Percentiles rank a stretch among this genome's conserved stretches.
Conservation (phyloP, 2,329 filamentous ascomycete species). For the Teratosphaeria pseudoeucalypti region DNA sequence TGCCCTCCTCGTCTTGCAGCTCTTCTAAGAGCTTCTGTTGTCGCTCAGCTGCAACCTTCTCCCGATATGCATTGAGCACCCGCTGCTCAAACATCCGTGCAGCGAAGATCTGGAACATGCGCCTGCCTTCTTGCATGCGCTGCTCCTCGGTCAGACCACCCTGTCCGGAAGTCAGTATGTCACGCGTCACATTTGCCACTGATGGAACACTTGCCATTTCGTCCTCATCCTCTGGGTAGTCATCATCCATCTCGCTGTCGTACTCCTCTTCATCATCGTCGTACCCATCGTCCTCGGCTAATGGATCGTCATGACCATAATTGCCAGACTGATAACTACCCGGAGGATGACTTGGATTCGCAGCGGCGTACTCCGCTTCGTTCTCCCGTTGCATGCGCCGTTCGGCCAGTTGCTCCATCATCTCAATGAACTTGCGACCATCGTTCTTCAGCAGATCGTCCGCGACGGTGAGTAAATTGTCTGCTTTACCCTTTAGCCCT, state of each 20-base stretch:
- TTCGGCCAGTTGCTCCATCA: constrained; percentile 99
- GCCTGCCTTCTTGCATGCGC: constrained; percentile 93
- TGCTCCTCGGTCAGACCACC: constrained; percentile 96
- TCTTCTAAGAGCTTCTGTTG: constrained; percentile 87
- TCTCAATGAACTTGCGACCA: constrained; percentile 98
- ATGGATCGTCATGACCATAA: constrained; percentile 52
- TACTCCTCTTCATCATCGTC: constrained; percentile 69
- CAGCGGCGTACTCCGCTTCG: constrained; percentile 63
- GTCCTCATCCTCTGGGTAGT: constrained; percentile 35
- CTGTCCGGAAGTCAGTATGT: constrained; percentile 43
- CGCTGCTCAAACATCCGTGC: constrained; percentile 98
- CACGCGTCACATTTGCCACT: constrained; percentile 16
- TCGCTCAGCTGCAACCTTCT: constrained; percentile 89
- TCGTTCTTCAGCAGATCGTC: constrained; percentile 98
- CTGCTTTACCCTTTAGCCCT: constrained; percentile 43
- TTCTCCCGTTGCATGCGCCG: constrained; percentile 94
- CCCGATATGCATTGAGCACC: constrained; percentile 91
- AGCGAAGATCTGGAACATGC: constrained; percentile 99
- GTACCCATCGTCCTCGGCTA: constrained; percentile 63
- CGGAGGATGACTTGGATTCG: constrained; percentile 42
- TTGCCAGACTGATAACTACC: neutral
- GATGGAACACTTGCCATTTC: constrained; percentile 43
- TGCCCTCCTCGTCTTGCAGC: constrained; percentile 70
- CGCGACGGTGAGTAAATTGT: constrained; percentile 95
- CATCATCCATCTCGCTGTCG: constrained; percentile 46